Conservation (phyloP, 306 rosid genomes). For the Vigna trinervia region DNA sequence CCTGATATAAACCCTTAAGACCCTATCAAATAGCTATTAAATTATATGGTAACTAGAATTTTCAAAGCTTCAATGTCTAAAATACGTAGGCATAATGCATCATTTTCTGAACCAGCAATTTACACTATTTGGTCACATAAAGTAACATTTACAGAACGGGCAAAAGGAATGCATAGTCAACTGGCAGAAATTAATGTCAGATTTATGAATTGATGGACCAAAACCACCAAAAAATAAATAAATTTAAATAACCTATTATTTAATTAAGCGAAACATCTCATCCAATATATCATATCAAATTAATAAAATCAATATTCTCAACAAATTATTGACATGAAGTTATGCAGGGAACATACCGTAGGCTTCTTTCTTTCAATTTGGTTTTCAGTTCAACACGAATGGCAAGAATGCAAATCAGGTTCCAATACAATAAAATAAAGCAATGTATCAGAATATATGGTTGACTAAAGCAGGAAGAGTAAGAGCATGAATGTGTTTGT, state of each 20-base stretch:
- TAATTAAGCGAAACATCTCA: slow-evolving; percentile 15
- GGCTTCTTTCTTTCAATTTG: slow-evolving; percentile 79
- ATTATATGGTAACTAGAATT: slow-evolving; percentile 5
- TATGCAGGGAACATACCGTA: slow-evolving; percentile 72
- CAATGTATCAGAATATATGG: slow-evolving; percentile 34
- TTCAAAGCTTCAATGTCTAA: neutral
- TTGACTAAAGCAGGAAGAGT: slow-evolving; percentile 26
- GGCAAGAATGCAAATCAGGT: slow-evolving; percentile 50
- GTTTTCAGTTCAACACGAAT: slow-evolving; percentile 46
- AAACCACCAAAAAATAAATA: neutral
- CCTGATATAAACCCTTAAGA: too few relatives aligned
- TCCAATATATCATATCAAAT: slow-evolving; percentile 26
- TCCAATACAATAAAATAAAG: slow-evolving; percentile 55
- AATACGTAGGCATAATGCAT: slow-evolving; percentile 1
- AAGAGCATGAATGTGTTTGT: neutral
- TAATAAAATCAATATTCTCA: slow-evolving; percentile 24
- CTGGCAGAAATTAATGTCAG: neutral
- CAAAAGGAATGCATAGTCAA: slow-evolving; percentile 10
- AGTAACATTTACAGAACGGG: neutral
- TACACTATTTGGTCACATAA: slow-evolving; percentile 15
- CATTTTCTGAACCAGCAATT: slow-evolving; percentile 5
- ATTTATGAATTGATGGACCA: slow-evolving; percentile 26
- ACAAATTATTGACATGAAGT: slow-evolving; percentile 34
- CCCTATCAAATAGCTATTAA: neutral
- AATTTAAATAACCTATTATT: neutral